phyloP scores from a whole-genome alignment of 1,139 yeast species.

The Geotrichum carabidarum region DNA sequence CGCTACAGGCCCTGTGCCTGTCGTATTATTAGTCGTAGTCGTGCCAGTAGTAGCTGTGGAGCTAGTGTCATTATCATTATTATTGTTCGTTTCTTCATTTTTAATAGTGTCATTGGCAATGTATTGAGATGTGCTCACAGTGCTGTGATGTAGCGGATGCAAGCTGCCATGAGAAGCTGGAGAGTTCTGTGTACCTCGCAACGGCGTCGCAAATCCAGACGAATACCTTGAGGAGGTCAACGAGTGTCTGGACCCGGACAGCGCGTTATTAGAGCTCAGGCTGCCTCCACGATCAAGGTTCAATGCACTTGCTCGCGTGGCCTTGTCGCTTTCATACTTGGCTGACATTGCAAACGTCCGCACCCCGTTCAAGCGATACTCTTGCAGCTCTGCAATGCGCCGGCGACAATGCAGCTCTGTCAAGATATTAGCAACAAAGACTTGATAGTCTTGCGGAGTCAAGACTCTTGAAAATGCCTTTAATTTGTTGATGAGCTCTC shows the following conservation, averaged over 20 bases:
- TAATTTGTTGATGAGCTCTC: conserved; percentile 66
- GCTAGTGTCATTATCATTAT: background rate
- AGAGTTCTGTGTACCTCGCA: background rate
- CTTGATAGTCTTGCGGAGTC: conserved; percentile 74
- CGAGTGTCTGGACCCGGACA: conserved; percentile 14
- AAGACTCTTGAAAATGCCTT: conserved; percentile 79
- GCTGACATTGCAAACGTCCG: conserved; percentile 77
- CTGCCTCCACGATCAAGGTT: conserved; percentile 15
- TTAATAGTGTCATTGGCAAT: conserved; percentile 7
- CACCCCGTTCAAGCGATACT: conserved; percentile 87
- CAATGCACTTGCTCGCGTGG: conserved; percentile 37
- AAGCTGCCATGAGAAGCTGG: conserved; percentile 8
- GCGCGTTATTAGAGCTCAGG: background rate
- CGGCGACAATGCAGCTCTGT: conserved; percentile 74
- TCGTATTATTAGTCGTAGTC: background rate
- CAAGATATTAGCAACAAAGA: conserved; percentile 64
- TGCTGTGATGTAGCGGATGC: conserved; percentile 13
- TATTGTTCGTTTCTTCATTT: background rate
- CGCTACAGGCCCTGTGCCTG: background rate
- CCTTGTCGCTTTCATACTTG: conserved; percentile 83
- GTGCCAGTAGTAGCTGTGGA: background rate
- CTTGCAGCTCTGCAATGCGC: conserved; percentile 83
- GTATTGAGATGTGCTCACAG: conserved; percentile 6
- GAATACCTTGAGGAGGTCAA: conserved; percentile 16
- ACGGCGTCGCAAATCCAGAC: conserved; percentile 7